phyloP scores from a whole-genome alignment of 2,329 filamentous ascomycete genomes.

The Fusarium armeniacum region DNA sequence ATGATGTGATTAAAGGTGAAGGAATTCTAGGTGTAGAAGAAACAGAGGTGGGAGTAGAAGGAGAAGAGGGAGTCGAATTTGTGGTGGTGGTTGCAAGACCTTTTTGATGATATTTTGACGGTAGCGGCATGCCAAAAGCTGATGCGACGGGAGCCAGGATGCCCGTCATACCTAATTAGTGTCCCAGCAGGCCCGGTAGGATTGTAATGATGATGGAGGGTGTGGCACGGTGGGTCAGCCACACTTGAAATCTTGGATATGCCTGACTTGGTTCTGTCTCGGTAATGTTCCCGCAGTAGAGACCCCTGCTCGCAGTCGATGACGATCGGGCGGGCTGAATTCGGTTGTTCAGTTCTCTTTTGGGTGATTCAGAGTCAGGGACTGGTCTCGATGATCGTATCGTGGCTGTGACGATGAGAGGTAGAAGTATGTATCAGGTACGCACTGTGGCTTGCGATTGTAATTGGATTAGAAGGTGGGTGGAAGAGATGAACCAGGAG shows the following conservation, averaged over 20 bases:
- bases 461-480: neutral
- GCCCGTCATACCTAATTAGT: constrained; percentile 50
- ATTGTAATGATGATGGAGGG: constrained; percentile 30
- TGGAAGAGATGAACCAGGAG: constrained; percentile 2
- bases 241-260: constrained; percentile 38
- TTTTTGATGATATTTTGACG: constrained; percentile 49
- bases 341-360: constrained; percentile 29
- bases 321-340: constrained; percentile 44
- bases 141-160: constrained; percentile 53
- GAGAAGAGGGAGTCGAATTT: constrained; percentile 33
- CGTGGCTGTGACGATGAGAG: constrained; percentile 28
- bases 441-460: constrained; percentile 15
- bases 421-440: constrained; percentile 21
- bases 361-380: constrained; percentile 16
- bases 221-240: constrained; percentile 45
- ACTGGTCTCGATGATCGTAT: constrained; percentile 34
- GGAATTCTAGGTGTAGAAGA: constrained; percentile 26
- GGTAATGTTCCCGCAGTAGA: constrained; percentile 14
- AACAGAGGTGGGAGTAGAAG: constrained; percentile 35
- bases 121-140: constrained; percentile 54
- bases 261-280: constrained; percentile 24
- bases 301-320: constrained; percentile 32
- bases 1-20: constrained; percentile 26
- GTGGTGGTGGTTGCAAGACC: constrained; percentile 32
- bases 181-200: neutral